Evolutionary conservation across 2,329 filamentous ascomycete genomes (phyloP).

Genomic region (Graphiopsis chlorocephala): DNA sequence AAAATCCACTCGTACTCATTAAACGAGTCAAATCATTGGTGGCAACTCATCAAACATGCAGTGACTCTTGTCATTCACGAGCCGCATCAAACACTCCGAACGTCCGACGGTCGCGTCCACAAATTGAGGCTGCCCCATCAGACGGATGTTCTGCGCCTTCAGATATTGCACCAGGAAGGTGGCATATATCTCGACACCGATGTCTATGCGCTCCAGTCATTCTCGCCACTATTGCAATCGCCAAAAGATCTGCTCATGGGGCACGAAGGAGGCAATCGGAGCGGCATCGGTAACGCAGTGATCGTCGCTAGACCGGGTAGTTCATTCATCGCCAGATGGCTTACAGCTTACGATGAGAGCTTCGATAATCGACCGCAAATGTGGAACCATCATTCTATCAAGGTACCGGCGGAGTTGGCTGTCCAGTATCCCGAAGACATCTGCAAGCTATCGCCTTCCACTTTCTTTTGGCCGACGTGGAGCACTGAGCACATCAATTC

Average conservation of each 20-base stretch:
- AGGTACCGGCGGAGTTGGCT: slow-evolving; percentile 16
- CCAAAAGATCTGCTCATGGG: slow-evolving; percentile 19
- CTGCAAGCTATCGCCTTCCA: slow-evolving; percentile 19
- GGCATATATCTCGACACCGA: slow-evolving; percentile 22
- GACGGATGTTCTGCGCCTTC: slow-evolving; percentile 18
- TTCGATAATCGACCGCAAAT: slow-evolving; percentile 13
- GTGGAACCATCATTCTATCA: slow-evolving; percentile 20
- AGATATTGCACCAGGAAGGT: slow-evolving; percentile 17
- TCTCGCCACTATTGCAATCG: slow-evolving; percentile 14
- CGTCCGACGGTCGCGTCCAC: not conserved
- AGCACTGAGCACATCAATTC: slow-evolving; percentile 11
- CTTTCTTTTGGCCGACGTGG: slow-evolving; percentile 22
- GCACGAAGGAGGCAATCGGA: slow-evolving; percentile 21
- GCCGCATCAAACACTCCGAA: not conserved
- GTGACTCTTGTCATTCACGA: slow-evolving; percentile 13
- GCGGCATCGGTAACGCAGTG: slow-evolving; percentile 21
- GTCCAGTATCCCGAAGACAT: slow-evolving; percentile 13
- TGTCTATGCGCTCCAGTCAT: slow-evolving; percentile 19
- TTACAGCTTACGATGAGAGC: slow-evolving; percentile 9
- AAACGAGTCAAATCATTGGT: slow-evolving; percentile 7
- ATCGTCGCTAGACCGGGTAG: slow-evolving; percentile 18
- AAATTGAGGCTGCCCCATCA: slow-evolving; percentile 17
- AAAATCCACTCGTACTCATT: slow-evolving; percentile 17
- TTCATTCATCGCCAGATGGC: slow-evolving; percentile 19
- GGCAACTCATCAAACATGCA: slow-evolving; percentile 8